A percentile compares a stretch with the other conserved stretches of the same genome.
Evolutionary conservation across 352 stramenopile genomes (phyloP).

Genomic region (Pythium biforme): DNA sequence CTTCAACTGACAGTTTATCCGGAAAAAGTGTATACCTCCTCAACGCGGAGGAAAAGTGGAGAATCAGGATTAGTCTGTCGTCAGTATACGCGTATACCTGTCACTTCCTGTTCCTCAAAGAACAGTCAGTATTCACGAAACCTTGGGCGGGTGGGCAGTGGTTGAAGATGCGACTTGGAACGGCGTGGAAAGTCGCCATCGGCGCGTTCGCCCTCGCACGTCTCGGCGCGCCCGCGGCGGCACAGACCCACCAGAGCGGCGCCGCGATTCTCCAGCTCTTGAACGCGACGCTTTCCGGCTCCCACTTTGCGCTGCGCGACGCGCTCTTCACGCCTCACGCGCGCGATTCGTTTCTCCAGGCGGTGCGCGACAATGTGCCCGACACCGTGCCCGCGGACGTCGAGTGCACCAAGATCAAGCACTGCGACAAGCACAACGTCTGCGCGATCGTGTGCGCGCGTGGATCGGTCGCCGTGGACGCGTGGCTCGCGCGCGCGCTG

Average conservation of each 20-base stretch:
- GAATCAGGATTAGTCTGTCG: conserved; percentile 11
- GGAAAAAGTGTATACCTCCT: too few relatives aligned
- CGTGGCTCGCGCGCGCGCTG: conserved; percentile 37
- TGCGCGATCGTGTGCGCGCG: conserved; percentile 55
- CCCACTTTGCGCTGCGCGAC: conserved; percentile 9
- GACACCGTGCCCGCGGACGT: conserved; percentile 66
- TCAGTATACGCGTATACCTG: conserved; percentile 19
- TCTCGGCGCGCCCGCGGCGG: background rate
- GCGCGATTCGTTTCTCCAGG: conserved; percentile 33
- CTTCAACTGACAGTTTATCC: too few relatives aligned
- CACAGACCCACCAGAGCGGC: background rate
- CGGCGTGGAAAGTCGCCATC: conserved; percentile 13
- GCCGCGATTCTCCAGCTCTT: conserved; percentile 1
- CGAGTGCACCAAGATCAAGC: conserved; percentile 45
- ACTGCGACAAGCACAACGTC: conserved; percentile 48
- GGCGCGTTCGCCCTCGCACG: background rate
- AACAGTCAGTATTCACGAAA: too few relatives aligned
- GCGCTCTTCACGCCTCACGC: conserved; percentile 16
- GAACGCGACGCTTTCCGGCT: conserved; percentile 23
- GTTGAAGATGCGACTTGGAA: conserved; percentile 23
- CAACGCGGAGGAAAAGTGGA: too few relatives aligned
- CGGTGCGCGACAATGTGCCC: conserved; percentile 41
- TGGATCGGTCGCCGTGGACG: conserved; percentile 42
- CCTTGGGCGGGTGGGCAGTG: too few relatives aligned
- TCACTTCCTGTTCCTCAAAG: background rate